Evolutionary conservation across 73 alveolate species (phyloP).

Genomic region (Paramecium sonneborni): DNA sequence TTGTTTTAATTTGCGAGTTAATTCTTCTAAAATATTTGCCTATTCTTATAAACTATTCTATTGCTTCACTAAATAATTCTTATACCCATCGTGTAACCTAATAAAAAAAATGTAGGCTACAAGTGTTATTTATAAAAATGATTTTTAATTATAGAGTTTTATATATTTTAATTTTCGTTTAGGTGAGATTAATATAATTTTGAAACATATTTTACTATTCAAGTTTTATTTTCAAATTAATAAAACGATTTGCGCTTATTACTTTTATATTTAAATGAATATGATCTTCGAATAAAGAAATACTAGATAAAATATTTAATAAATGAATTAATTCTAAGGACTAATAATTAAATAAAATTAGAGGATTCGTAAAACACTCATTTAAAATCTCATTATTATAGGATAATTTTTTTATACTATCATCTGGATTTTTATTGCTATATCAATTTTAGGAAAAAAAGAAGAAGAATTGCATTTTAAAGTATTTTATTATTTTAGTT

Average conservation of each 20-base stretch:
- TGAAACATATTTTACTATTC: not conserved
- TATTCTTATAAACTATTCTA: too few species aligned
- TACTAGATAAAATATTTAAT: not conserved
- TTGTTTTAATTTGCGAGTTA: too few species aligned
- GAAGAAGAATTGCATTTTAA: not conserved
- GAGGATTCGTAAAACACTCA: not conserved
- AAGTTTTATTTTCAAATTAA: not conserved
- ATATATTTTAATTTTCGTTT: too few species aligned
- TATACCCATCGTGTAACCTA: not conserved
- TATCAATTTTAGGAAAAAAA: not conserved
- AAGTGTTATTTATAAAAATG: too few species aligned
- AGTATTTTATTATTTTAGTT: not conserved
- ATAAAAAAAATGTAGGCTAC: too few species aligned
- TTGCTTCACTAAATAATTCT: too few species aligned
- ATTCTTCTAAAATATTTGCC: too few species aligned
- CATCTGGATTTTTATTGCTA: not conserved
- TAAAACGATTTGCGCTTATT: not conserved
- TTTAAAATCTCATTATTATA: not conserved
- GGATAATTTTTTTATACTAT: not conserved
- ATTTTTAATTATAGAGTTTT: too few species aligned
- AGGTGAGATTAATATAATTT: not conserved
- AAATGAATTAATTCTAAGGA: not conserved
- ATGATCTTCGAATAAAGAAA: not conserved
- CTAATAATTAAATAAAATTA: not conserved
- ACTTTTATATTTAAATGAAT: not conserved